Evolutionary conservation across 768 basidiomycete species (phyloP).

Genomic region (Lyophyllum semitale): DNA sequence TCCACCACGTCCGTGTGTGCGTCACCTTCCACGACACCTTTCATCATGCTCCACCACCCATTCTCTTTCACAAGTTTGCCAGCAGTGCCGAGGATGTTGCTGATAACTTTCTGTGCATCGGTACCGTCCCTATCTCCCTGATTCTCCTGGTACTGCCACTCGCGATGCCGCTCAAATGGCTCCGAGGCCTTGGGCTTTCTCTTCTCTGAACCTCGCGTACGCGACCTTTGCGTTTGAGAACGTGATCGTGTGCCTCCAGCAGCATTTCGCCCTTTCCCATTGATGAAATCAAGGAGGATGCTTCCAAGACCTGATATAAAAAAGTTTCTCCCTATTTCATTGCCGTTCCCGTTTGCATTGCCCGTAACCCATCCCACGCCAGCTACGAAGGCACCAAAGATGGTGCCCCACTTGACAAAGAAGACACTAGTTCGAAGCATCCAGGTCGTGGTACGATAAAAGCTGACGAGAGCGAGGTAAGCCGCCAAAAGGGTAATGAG

Average conservation of each 20-base stretch:
- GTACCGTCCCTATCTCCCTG: slow-evolving; percentile 22
- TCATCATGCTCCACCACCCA: slow-evolving; percentile 34
- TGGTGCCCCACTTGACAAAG: slow-evolving; percentile 76
- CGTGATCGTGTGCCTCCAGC: slow-evolving; percentile 25
- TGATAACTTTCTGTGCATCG: slow-evolving; percentile 48
- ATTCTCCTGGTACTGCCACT: slow-evolving; percentile 55
- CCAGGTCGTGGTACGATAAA: slow-evolving; percentile 81
- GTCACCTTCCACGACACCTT: slow-evolving; percentile 17
- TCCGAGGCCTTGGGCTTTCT: slow-evolving; percentile 58
- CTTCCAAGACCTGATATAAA: slow-evolving; percentile 41
- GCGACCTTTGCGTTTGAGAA: slow-evolving; percentile 22
- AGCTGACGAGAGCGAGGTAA: slow-evolving; percentile 74
- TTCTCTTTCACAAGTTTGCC: slow-evolving; percentile 24
- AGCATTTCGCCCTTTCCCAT: slow-evolving; percentile 33
- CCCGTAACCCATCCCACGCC: slow-evolving; percentile 57
- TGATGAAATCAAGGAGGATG: slow-evolving; percentile 43
- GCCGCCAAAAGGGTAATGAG: slow-evolving; percentile 71
- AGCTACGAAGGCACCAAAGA: slow-evolving; percentile 57
- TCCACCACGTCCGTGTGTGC: background rate
- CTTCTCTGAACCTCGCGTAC: slow-evolving; percentile 15
- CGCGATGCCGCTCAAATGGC: slow-evolving; percentile 58
- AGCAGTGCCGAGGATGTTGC: slow-evolving; percentile 38
- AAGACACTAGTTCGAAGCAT: slow-evolving; percentile 65
- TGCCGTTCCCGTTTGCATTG: slow-evolving; percentile 32
- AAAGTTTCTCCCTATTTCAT: slow-evolving; percentile 36